phyloP scores from a whole-genome alignment of 2,329 filamentous ascomycete genomes.

The Cladosporium sp. region DNA sequence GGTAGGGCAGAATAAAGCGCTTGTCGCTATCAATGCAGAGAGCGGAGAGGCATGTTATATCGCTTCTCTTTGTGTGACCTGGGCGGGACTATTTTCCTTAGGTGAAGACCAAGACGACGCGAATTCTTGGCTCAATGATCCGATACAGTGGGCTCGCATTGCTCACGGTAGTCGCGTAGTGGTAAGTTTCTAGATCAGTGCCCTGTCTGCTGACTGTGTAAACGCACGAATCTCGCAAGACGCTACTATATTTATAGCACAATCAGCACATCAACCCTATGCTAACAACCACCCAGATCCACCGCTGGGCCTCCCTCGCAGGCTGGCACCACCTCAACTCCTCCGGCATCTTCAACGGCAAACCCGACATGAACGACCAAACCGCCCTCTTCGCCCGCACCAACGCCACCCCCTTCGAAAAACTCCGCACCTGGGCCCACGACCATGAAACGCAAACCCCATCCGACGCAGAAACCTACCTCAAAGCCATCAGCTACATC shows the following conservation, averaged over 20 bases:
- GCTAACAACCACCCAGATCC: neutral
- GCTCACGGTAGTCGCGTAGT: slow-evolving; percentile 25
- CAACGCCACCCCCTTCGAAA: slow-evolving; percentile 27
- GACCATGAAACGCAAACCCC: slow-evolving; percentile 25
- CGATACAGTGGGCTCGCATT: slow-evolving; percentile 27
- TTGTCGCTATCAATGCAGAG: slow-evolving; percentile 22
- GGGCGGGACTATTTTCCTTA: slow-evolving; percentile 28
- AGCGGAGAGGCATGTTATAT: slow-evolving; percentile 28
- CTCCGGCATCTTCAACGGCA: slow-evolving; percentile 26
- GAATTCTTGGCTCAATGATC: slow-evolving; percentile 24
- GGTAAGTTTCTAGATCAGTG: neutral
- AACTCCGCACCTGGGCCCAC: slow-evolving; percentile 25
- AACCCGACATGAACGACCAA: slow-evolving; percentile 23
- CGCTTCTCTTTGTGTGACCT: slow-evolving; percentile 27
- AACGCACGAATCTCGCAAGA: neutral
- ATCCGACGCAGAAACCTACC: slow-evolving; percentile 26
- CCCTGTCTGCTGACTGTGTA: neutral
- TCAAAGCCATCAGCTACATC: slow-evolving; percentile 26
- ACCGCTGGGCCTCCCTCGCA: slow-evolving; percentile 7
- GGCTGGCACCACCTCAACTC: slow-evolving; percentile 3
- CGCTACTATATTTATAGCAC: neutral
- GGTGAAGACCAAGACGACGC: slow-evolving; percentile 24
- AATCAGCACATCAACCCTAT: neutral
- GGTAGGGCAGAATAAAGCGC: slow-evolving; percentile 25
- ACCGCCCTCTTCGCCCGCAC: slow-evolving; percentile 26